These are phyloP conservation scores for Suhomyces maxii DNA, from an alignment of 1,139 yeast species.

Conservation along the genomic window DNA sequence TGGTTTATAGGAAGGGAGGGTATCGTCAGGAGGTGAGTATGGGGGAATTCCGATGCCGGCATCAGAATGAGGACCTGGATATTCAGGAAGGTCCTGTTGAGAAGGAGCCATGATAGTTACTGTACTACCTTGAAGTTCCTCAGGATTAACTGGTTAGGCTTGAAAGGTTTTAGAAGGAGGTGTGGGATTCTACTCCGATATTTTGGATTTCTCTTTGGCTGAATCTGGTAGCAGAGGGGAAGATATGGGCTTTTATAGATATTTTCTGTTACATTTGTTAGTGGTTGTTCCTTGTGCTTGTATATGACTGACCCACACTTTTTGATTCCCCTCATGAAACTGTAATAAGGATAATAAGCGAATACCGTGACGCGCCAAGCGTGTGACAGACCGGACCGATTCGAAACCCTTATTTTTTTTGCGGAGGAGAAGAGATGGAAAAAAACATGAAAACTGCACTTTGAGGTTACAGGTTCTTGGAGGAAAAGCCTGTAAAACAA, in stretches of 20 bases:
- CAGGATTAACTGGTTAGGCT: too few relatives aligned
- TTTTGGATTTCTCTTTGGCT: too few relatives aligned
- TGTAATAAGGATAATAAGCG: background rate
- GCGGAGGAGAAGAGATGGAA: background rate
- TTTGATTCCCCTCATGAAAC: background rate
- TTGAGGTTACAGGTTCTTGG: too few relatives aligned
- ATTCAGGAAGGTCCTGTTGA: background rate
- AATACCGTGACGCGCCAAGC: background rate
- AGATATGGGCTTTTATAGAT: too few relatives aligned
- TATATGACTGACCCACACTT: background rate
- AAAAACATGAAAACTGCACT: too few relatives aligned
- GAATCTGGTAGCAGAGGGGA: too few relatives aligned
- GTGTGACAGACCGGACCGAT: background rate
- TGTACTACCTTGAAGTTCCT: too few relatives aligned
- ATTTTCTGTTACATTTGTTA: background rate
- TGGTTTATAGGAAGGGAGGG: slow-evolving; percentile 34
- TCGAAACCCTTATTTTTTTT: too few relatives aligned
- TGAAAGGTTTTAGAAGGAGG: too few relatives aligned
- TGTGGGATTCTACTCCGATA: too few relatives aligned
- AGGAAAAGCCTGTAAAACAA: too few relatives aligned
- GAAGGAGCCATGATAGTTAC: too few relatives aligned
- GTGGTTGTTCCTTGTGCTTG: background rate
- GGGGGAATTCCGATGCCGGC: slow-evolving; percentile 13
- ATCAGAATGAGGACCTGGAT: background rate
- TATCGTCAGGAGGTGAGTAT: slow-evolving; percentile 26